These are phyloP conservation scores for Gleditsia sinensis DNA, from an alignment of 306 rosid species.

Conservation along the genomic window DNA sequence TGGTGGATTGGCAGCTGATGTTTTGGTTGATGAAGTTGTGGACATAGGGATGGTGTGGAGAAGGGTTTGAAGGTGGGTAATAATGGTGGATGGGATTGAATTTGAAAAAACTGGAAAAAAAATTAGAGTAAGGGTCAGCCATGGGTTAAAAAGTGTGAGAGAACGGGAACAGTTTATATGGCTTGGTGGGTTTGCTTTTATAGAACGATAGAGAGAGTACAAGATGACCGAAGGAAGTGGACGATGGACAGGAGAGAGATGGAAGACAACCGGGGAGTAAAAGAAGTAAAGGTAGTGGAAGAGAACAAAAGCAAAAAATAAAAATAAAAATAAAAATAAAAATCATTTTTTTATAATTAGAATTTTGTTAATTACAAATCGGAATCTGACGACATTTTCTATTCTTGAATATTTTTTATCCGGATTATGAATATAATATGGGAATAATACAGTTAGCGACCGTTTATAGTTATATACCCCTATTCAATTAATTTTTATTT, in stretches of 20 bases:
- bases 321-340: too few relatives aligned
- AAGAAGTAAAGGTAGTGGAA: background rate
- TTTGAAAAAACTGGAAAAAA: slow-evolving; percentile 16
- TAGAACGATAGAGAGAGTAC: slow-evolving; percentile 27
- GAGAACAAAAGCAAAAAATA: background rate
- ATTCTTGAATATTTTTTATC: too few relatives aligned
- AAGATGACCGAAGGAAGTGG: slow-evolving; percentile 19
- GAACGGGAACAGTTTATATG: slow-evolving; percentile 11
- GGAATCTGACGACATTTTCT: too few relatives aligned
- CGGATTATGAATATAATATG: too few relatives aligned
- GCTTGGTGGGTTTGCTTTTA: slow-evolving; percentile 24
- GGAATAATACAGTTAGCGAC: background rate
- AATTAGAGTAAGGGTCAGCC: slow-evolving; percentile 29
- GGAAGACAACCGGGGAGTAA: background rate
- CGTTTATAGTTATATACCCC: slow-evolving; percentile 12
- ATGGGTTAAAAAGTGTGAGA: background rate
- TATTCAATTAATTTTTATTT: background rate
- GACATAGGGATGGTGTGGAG: slow-evolving; percentile 16
- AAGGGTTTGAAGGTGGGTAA: background rate
- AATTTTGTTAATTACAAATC: too few relatives aligned
- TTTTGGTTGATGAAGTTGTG: slow-evolving; percentile 1
- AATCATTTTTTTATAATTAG: too few relatives aligned
- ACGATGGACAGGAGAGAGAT: background rate
- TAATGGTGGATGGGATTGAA: slow-evolving; percentile 7
- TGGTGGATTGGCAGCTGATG: background rate